Conservation (phyloP, 2,329 filamentous ascomycete genomes). For the Samsoniella hepiali region DNA sequence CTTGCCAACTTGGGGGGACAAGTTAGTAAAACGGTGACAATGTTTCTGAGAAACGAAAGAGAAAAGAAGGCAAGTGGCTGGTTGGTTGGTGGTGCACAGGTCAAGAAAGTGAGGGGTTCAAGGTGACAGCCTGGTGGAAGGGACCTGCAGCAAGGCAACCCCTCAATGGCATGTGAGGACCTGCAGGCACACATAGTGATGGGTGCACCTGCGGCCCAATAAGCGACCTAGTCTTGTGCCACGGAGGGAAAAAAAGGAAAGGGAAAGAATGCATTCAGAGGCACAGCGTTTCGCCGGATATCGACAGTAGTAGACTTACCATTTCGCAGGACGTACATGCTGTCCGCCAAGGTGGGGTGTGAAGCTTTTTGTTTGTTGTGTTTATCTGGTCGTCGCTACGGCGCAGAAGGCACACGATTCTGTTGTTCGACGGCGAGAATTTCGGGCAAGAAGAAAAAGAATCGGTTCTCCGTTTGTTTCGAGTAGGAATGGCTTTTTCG, state of each 20-base stretch:
- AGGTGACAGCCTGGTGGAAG: slow-evolving; percentile 29
- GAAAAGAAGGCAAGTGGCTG: not conserved
- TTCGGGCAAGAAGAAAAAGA: not conserved
- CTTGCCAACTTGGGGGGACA: slow-evolving; percentile 66
- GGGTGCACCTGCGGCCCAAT: not conserved
- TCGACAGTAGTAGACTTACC: slow-evolving; percentile 28
- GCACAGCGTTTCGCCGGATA: not conserved
- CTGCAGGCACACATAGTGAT: not conserved
- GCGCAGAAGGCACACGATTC: not conserved
- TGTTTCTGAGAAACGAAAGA: not conserved
- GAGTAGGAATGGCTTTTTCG: not conserved
- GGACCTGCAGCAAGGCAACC: slow-evolving; percentile 23
- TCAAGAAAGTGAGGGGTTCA: slow-evolving; percentile 20
- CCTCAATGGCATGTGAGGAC: slow-evolving; percentile 33
- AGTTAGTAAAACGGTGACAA: not conserved
- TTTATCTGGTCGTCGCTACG: slow-evolving; percentile 5
- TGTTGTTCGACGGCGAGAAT: not conserved
- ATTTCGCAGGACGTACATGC: slow-evolving; percentile 39
- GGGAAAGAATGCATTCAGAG: not conserved
- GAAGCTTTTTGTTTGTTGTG: slow-evolving; percentile 12
- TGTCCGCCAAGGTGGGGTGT: slow-evolving; percentile 23
- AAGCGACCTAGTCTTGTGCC: not conserved
- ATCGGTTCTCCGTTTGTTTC: not conserved
- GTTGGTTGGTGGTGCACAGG: not conserved
- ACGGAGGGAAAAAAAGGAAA: not conserved